These are phyloP conservation scores for Lipomyces starkeyi DNA, from an alignment of 805 yeast genomes.

Conservation along the genomic window DNA sequence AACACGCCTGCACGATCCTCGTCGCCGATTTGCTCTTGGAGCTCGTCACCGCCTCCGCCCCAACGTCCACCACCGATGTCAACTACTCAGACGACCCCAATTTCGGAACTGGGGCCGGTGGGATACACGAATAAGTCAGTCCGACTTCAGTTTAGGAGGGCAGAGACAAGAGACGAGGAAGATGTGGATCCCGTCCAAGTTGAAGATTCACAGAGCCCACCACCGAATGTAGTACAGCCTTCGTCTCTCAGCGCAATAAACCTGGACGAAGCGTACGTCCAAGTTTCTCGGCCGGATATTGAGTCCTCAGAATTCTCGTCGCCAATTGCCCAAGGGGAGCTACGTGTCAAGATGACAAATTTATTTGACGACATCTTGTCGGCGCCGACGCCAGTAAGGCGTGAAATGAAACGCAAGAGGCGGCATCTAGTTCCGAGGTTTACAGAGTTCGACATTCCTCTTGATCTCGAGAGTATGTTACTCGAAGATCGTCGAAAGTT, in stretches of 20 bases:
- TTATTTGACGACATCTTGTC: neutral
- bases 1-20: neutral
- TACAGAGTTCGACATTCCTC: neutral
- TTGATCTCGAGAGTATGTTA: neutral
- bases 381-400: neutral
- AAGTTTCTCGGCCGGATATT: neutral
- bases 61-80: neutral
- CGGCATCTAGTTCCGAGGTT: neutral
- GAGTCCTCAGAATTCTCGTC: neutral
- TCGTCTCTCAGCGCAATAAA: neutral
- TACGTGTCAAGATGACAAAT: neutral
- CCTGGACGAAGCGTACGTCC: neutral
- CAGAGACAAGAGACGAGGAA: neutral
- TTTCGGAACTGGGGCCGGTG: neutral
- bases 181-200: neutral
- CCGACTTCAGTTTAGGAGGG: neutral
- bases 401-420: neutral
- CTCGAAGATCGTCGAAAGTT: neutral
- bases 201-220: neutral
- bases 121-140: neutral
- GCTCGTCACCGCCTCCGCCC: neutral
- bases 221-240: neutral
- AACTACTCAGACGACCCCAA: neutral
- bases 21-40: neutral
- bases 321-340: neutral